Percentiles rank a stretch among this genome's conserved stretches.
Evolutionary conservation across 768 basidiomycete species (phyloP).

Genomic region (Vishniacozyma victoriae): DNA sequence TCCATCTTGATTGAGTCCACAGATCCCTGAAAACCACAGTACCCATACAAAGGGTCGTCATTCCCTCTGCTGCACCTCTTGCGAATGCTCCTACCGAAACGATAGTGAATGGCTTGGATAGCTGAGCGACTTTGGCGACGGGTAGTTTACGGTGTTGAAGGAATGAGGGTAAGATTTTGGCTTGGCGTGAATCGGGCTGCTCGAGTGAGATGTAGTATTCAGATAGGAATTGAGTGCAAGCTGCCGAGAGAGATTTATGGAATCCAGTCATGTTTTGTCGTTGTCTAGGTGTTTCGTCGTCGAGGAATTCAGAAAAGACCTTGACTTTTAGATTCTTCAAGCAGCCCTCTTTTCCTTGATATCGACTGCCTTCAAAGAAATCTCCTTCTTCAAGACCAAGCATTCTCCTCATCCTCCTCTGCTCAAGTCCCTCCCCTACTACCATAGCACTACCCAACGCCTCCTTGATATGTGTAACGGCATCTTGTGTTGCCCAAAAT

Average conservation of each 20-base stretch:
- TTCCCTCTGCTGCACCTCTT: constrained; percentile 25
- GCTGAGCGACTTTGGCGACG: constrained; percentile 24
- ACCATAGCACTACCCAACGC: constrained; percentile 59
- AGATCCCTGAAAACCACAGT: constrained; percentile 30
- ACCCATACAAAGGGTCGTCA: constrained; percentile 36
- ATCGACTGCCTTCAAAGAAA: constrained; percentile 33
- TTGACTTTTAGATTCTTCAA: constrained; percentile 17
- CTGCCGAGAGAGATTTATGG: background rate
- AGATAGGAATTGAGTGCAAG: background rate
- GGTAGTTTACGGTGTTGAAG: constrained; percentile 26
- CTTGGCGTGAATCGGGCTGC: background rate
- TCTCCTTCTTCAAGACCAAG: constrained; percentile 31
- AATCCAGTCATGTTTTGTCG: background rate
- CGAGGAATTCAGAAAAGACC: constrained; percentile 20
- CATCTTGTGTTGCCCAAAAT: constrained; percentile 78
- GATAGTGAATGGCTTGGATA: constrained; percentile 29
- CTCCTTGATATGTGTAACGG: constrained; percentile 63
- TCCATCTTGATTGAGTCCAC: constrained; percentile 21
- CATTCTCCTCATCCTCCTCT: constrained; percentile 35
- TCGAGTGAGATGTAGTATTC: background rate
- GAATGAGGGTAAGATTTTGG: constrained; percentile 19
- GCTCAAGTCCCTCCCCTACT: constrained; percentile 68
- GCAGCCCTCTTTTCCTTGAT: constrained; percentile 23
- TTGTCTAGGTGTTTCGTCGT: no score
- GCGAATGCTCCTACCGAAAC: constrained; percentile 19